Evolutionary conservation across 768 basidiomycete genomes (phyloP), one percentile per base, ranked within the genome.

Genomic region (Boletus subcaerulescens): DNA sequence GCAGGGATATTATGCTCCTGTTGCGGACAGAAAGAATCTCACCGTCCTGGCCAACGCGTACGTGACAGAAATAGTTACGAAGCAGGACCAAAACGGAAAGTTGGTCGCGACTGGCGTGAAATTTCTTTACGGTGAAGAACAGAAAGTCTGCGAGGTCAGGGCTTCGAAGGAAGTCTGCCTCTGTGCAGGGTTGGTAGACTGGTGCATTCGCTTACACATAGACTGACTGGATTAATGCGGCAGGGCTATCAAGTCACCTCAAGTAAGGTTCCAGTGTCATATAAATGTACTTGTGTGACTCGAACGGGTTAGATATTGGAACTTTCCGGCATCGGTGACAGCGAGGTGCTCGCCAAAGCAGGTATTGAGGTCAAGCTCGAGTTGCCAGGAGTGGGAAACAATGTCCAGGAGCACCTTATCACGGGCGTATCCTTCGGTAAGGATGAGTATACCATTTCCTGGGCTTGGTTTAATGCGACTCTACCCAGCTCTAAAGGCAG

Each of bases 11-110:
- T 50, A 33, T 6, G 22, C 15, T 17, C 32, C 49, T 24, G 40
- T 50, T n/a, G 49, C 49, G 14, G 32, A 35, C 32, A 43, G 41
- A 41, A 50, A 43, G 49, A 50, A 50, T 20, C 49, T 50, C 22
- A 2, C 31, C 10, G 14, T 50, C 22, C 40, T 50, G 20, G 22
- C 32, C 31, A 50, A 43, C 13, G 49, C 49, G 8, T 50, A 50
- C 20, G 49, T 24, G 40, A 42, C 41, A 12, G 42, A 52, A 15
- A 52, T 52, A 13, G 10, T 45, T 43, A 45, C 26, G n/a, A 39
- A 38, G 35, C 22, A 45, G 22, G 32, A 18, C 5, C 43, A 52
- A 15, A 36, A 11, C 24, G 43, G 50, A 15, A 52, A 36, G 35
- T 11, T 52, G n/a, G 26, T 52, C n/a, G 43, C 50, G n/a, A 29